phyloP scores from a whole-genome alignment of 257 asterid genomes.

The Echium plantagineum region DNA sequence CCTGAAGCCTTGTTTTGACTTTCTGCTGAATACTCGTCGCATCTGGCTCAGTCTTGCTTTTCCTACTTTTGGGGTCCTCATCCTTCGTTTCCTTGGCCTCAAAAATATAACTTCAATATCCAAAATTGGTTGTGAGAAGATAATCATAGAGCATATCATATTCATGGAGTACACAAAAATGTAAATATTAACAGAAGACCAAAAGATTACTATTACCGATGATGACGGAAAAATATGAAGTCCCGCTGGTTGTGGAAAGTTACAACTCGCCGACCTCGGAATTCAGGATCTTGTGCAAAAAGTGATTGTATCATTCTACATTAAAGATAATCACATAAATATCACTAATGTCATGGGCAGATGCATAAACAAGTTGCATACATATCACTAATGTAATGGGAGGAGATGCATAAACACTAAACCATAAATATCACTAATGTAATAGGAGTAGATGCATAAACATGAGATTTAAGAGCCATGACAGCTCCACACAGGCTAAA shows the following conservation, averaged over 20 bases:
- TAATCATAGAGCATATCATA: not conserved
- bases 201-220: conserved; percentile 39
- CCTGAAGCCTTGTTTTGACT: conserved; percentile 84
- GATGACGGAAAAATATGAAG: conserved; percentile 88
- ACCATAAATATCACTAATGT: too few relatives aligned
- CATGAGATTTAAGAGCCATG: too few relatives aligned
- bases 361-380: not conserved
- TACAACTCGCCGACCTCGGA: conserved; percentile 84
- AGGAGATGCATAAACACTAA: not conserved
- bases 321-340: conserved; percentile 1
- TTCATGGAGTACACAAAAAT: conserved; percentile 1
- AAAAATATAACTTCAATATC: conserved; percentile 52
- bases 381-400: not conserved
- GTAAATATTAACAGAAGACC: not conserved
- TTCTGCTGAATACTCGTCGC: conserved; percentile 28
- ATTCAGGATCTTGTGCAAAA: conserved; percentile 86
- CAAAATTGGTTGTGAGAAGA: conserved; percentile 1
- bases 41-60: conserved; percentile 19
- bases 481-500: too few relatives aligned
- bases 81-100: conserved; percentile 60
- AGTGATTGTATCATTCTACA: conserved; percentile 74
- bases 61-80: conserved; percentile 37
- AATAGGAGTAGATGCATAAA: not conserved
- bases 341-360: not conserved
- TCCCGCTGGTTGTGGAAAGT: conserved; percentile 97